Conservation (phyloP, 148 eudicot species). For the Diospyros lotus region DNA sequence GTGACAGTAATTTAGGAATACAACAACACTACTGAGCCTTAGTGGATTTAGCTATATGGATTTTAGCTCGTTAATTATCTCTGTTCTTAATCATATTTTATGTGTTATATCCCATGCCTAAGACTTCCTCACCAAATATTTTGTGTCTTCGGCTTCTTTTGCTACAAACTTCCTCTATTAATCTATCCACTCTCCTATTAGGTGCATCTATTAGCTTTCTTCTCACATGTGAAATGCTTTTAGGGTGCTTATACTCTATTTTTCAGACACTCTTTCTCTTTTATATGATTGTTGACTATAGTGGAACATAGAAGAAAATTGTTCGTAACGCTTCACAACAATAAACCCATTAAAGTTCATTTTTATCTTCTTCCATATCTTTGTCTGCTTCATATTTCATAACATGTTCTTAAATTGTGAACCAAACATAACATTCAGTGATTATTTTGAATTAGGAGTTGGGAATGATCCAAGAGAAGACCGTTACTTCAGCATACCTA, state of each 20-base stretch:
- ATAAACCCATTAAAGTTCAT: neutral
- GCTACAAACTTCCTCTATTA: too few species aligned
- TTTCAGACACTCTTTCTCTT: neutral
- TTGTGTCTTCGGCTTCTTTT: too few species aligned
- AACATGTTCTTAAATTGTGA: neutral
- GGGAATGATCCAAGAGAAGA: constrained; percentile 98
- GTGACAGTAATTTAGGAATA: too few species aligned
- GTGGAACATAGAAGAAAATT: neutral
- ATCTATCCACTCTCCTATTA: too few species aligned
- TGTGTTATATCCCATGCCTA: too few species aligned
- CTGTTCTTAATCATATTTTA: too few species aligned
- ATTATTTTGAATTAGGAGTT: constrained; percentile 48
- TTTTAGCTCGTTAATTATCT: too few species aligned
- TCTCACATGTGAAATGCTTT: too few species aligned
- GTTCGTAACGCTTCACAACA: neutral
- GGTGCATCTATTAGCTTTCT: too few species aligned
- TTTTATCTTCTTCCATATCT: neutral
- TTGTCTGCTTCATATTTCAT: constrained; percentile 1
- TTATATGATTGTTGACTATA: neutral
- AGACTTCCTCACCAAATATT: too few species aligned
- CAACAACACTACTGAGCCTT: too few species aligned
- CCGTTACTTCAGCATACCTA: constrained; percentile 93
- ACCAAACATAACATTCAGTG: neutral
- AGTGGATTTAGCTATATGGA: too few species aligned
- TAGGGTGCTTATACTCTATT: neutral